Evolutionary conservation across 805 yeast genomes (phyloP).

Genomic region (Alloascoidea hylecoeti): DNA sequence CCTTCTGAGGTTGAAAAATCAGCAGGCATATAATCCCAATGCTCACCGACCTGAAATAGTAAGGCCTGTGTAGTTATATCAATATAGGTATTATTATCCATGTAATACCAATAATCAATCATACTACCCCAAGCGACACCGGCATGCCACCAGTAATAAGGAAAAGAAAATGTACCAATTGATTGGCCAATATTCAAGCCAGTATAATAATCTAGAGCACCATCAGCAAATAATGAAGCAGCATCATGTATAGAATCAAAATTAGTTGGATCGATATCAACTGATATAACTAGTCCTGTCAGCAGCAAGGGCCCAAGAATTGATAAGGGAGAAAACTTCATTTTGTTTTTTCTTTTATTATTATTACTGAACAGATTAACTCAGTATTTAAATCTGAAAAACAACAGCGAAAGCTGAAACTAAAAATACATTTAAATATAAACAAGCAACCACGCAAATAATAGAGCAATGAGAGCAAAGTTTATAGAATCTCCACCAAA

Average conservation of each 20-base stretch:
- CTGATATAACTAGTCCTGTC: background rate
- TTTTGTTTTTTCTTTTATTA: no score
- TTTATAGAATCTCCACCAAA: no score
- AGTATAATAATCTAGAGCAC: slow-evolving; percentile 57
- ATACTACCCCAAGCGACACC: slow-evolving; percentile 91
- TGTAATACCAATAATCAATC: slow-evolving; percentile 62
- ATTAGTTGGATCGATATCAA: slow-evolving; percentile 22
- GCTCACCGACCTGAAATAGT: slow-evolving; percentile 57
- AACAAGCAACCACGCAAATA: no score
- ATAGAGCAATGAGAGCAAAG: no score
- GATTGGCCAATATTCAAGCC: slow-evolving; percentile 57
- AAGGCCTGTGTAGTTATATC: slow-evolving; percentile 45
- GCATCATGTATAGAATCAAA: slow-evolving; percentile 33
- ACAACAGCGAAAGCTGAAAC: no score
- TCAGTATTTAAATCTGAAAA: no score
- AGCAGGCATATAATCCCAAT: slow-evolving; percentile 70
- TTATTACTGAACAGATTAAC: no score
- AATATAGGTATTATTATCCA: slow-evolving; percentile 57
- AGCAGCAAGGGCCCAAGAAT: background rate
- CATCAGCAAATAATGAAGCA: slow-evolving; percentile 36
- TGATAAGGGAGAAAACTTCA: no score
- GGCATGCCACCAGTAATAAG: slow-evolving; percentile 99
- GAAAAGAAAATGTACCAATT: slow-evolving; percentile 74
- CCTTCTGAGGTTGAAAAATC: slow-evolving; percentile 91
- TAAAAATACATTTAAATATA: no score